A percentile compares a stretch with the other conserved stretches of the same genome.
Conservation (phyloP, 208 protist species). For the Leishmania martiniquensis region DNA sequence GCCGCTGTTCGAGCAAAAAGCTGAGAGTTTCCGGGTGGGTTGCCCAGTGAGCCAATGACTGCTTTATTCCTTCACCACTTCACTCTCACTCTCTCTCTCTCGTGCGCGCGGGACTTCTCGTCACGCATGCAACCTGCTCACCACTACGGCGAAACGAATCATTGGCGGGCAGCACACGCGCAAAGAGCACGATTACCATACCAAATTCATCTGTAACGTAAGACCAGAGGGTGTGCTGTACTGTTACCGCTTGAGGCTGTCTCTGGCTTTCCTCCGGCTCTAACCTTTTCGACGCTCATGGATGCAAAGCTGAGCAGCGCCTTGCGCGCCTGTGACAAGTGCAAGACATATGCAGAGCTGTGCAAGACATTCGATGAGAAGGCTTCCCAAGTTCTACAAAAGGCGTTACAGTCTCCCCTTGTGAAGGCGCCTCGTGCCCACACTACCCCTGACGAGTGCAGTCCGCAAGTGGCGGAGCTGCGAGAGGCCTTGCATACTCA, state of each 20-base stretch:
- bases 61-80: not conserved
- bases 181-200: not conserved
- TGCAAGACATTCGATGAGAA: constrained; percentile 25
- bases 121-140: not conserved
- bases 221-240: not conserved
- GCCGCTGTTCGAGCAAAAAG: not conserved
- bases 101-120: not conserved
- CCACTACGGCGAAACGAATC: not conserved
- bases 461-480: constrained; percentile 46
- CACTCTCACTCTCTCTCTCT: not conserved
- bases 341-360: constrained; percentile 31
- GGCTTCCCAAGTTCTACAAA: constrained; percentile 52
- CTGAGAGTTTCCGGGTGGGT: not conserved
- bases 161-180: not conserved
- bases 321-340: constrained; percentile 36
- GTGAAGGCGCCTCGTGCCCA: constrained; percentile 59
- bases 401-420: constrained; percentile 42
- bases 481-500: constrained; percentile 44
- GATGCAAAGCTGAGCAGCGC: constrained; percentile 39
- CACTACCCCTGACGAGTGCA: constrained; percentile 72
- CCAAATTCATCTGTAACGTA: not conserved
- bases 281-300: constrained; percentile 24
- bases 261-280: not conserved
- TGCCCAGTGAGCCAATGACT: not conserved
- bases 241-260: not conserved